These are phyloP conservation scores for Hypocreales sp. DNA, from an alignment of 2,329 filamentous ascomycete genomes.

Conservation along the genomic window DNA sequence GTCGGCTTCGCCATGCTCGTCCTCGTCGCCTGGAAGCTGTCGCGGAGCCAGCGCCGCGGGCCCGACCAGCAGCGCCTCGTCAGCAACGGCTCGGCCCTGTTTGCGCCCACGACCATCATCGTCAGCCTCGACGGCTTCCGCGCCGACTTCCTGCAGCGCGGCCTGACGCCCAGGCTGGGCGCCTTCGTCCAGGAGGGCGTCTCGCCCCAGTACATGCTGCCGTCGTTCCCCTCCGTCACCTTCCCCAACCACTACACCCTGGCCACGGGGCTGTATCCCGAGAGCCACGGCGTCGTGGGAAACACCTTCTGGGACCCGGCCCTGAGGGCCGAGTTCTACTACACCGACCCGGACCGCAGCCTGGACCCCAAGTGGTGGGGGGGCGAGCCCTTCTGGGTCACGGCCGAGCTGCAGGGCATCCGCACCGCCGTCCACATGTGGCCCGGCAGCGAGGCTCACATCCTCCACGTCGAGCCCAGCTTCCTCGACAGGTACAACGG, in stretches of 20 bases:
- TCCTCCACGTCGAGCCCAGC: conserved; percentile 57
- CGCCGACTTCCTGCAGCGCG: conserved; percentile 77
- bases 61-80: conserved; percentile 19
- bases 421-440: conserved; percentile 90
- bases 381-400: conserved; percentile 87
- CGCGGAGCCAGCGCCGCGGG: conserved; percentile 24
- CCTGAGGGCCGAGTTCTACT: conserved; percentile 68
- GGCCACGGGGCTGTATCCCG: conserved; percentile 81
- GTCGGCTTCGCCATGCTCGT: conserved; percentile 40
- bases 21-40: conserved; percentile 43
- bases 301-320: conserved; percentile 89
- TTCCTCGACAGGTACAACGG: conserved; percentile 78
- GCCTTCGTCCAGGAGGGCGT: conserved; percentile 69
- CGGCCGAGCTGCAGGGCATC: conserved; percentile 70
- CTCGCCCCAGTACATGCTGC: conserved; percentile 82
- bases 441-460: conserved; percentile 87
- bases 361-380: conserved; percentile 88
- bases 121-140: conserved; percentile 94
- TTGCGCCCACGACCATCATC: conserved; percentile 81
- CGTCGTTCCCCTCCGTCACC: conserved; percentile 89
- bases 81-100: conserved; percentile 77
- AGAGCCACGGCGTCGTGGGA: conserved; percentile 82
- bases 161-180: conserved; percentile 68
- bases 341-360: conserved; percentile 61
- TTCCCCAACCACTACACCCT: conserved; percentile 95